phyloP scores from a whole-genome alignment of 352 stramenopile genomes.

The Pythium diclinum region DNA sequence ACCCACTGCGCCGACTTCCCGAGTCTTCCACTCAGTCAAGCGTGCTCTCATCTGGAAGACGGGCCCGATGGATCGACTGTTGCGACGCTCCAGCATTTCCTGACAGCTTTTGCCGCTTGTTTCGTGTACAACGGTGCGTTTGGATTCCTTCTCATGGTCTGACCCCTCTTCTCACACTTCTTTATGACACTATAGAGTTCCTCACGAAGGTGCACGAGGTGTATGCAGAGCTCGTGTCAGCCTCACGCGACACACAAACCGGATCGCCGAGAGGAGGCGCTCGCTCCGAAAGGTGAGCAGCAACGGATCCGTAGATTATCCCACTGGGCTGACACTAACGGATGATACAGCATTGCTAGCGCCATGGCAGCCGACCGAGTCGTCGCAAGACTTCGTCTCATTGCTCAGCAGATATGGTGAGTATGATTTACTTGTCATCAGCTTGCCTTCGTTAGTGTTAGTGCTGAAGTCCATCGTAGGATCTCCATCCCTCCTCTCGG shows the following conservation, averaged over 20 bases:
- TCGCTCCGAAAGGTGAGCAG: slow-evolving; percentile 39
- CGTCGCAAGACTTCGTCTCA: slow-evolving; percentile 42
- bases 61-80: slow-evolving; percentile 29
- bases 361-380: slow-evolving; percentile 46
- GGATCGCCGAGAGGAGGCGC: slow-evolving; percentile 26
- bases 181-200: slow-evolving; percentile 36
- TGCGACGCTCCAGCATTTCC: slow-evolving; percentile 32
- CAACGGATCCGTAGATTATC: background rate
- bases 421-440: slow-evolving; percentile 11
- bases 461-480: background rate
- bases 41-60: slow-evolving; percentile 38
- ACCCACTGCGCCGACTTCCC: slow-evolving; percentile 57
- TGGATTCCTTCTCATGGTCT: background rate
- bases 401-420: slow-evolving; percentile 47
- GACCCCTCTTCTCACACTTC: background rate
- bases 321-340: background rate
- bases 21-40: slow-evolving; percentile 35
- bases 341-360: slow-evolving; percentile 37
- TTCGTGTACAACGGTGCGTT: slow-evolving; percentile 56
- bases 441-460: slow-evolving; percentile 2
- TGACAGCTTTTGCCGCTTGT: slow-evolving; percentile 37
- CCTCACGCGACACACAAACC: slow-evolving; percentile 25
- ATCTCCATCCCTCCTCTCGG: slow-evolving; percentile 44
- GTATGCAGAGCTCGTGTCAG: slow-evolving; percentile 39
- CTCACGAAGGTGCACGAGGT: slow-evolving; percentile 44